Percentiles rank a stretch among this genome's conserved stretches.
phyloP scores from a whole-genome alignment of 331 rosid genomes.

The Acacia concinna region DNA sequence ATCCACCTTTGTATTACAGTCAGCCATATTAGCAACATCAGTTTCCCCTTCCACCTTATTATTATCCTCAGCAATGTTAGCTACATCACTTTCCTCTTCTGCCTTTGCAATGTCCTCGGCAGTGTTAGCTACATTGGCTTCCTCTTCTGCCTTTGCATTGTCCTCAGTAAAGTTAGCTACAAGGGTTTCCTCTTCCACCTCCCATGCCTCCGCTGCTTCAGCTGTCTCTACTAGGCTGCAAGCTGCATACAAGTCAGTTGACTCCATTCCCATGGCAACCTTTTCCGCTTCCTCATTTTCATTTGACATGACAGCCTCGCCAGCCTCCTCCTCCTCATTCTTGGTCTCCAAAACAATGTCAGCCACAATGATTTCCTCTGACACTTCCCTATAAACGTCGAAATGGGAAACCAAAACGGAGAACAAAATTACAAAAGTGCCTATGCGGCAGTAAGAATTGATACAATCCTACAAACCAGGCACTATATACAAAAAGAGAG shows the following conservation, averaged over 20 bases:
- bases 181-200: conserved; percentile 4
- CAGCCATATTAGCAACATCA: background rate
- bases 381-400: background rate
- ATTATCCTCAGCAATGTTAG: background rate
- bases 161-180: background rate
- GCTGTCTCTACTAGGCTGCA: background rate
- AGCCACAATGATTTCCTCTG: background rate
- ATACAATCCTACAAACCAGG: conserved; percentile 2
- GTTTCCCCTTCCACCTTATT: conserved; percentile 31
- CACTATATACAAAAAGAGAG: conserved; percentile 29
- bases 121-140: background rate
- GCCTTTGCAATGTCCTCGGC: background rate
- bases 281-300: conserved; percentile 10
- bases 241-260: background rate
- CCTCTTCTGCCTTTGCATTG: conserved; percentile 6
- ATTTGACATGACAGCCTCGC: background rate
- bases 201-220: background rate
- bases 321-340: conserved; percentile 20
- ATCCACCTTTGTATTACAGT: background rate
- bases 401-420: background rate
- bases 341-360: background rate
- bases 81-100: background rate
- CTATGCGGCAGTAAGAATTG: background rate
- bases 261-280: background rate
- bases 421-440: background rate